phyloP scores from a whole-genome alignment of 495 filamentous ascomycete genomes.

The Cercophora samala region DNA sequence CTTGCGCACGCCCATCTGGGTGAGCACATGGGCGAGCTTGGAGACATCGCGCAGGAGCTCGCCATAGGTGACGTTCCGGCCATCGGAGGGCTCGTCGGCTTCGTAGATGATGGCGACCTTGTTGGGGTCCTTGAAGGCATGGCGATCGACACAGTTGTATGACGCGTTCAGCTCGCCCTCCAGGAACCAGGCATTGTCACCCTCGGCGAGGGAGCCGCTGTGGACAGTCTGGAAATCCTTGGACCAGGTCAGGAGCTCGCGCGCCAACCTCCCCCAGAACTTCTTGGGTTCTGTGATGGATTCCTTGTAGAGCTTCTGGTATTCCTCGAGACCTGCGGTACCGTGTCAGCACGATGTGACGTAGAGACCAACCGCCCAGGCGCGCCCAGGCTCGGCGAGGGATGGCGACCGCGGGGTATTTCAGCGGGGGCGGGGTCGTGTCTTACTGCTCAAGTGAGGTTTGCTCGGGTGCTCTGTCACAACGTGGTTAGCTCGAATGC shows the following conservation, averaged over 20 bases:
- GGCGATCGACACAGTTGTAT: slow-evolving; percentile 96
- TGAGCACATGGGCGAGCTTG: slow-evolving; percentile 77
- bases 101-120: slow-evolving; percentile 97
- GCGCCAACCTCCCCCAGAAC: slow-evolving; percentile 85
- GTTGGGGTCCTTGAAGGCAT: slow-evolving; percentile 88
- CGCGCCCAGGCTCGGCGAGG: neutral
- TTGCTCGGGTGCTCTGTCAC: slow-evolving; percentile 56
- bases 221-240: slow-evolving; percentile 89
- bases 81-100: slow-evolving; percentile 84
- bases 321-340: slow-evolving; percentile 66
- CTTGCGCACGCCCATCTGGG: slow-evolving; percentile 93
- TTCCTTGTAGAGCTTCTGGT: slow-evolving; percentile 90
- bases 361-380: neutral
- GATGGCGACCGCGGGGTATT: neutral
- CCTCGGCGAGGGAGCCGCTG: slow-evolving; percentile 69
- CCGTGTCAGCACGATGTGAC: slow-evolving; percentile 20
- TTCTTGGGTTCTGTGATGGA: slow-evolving; percentile 86
- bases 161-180: slow-evolving; percentile 92
- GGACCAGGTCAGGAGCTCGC: slow-evolving; percentile 87
- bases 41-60: slow-evolving; percentile 94
- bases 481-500: slow-evolving; percentile 32
- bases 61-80: slow-evolving; percentile 85
- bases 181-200: slow-evolving; percentile 91
- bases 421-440: slow-evolving; percentile 7
- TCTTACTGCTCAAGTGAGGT: slow-evolving; percentile 52